These are phyloP conservation scores for Xylaria cubensis DNA, from an alignment of 495 filamentous ascomycete genomes.

Conservation along the genomic window DNA sequence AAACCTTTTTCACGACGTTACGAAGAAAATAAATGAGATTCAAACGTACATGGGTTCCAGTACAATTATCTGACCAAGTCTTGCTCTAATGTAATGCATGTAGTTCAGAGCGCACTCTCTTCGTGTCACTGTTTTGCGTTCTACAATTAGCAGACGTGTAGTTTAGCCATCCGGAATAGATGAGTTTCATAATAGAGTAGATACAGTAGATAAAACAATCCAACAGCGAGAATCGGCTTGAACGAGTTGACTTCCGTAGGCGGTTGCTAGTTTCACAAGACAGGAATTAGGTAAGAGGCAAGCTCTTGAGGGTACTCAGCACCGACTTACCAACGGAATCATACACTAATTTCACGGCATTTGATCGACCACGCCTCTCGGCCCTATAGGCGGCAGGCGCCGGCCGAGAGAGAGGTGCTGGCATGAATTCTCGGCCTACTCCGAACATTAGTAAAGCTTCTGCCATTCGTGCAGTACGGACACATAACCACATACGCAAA, in stretches of 20 bases:
- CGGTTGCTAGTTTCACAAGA: too few species aligned
- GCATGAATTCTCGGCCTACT: not conserved
- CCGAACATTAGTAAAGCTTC: not conserved
- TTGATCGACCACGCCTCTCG: not conserved
- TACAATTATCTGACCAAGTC: not conserved
- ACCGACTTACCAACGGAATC: not conserved
- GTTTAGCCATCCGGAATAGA: not conserved
- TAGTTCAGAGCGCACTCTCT: not conserved
- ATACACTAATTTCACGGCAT: not conserved
- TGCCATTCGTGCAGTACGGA: not conserved
- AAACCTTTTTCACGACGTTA: not conserved
- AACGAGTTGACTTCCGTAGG: too few species aligned
- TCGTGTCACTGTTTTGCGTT: not conserved
- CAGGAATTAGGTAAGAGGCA: too few species aligned
- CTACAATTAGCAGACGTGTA: not conserved
- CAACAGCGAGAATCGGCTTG: too few species aligned
- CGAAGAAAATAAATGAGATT: not conserved
- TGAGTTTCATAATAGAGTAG: too few species aligned
- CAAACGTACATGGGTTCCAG: not conserved
- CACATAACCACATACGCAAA: not conserved
- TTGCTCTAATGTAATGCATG: not conserved
- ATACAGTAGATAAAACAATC: too few species aligned
- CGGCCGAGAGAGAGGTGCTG: not conserved
- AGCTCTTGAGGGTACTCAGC: too few species aligned
- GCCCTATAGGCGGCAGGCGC: not conserved